A percentile compares a stretch with the other conserved stretches of the same genome.
Evolutionary conservation across 805 yeast species (phyloP).

Genomic region (Dipodascus geniculatus): DNA sequence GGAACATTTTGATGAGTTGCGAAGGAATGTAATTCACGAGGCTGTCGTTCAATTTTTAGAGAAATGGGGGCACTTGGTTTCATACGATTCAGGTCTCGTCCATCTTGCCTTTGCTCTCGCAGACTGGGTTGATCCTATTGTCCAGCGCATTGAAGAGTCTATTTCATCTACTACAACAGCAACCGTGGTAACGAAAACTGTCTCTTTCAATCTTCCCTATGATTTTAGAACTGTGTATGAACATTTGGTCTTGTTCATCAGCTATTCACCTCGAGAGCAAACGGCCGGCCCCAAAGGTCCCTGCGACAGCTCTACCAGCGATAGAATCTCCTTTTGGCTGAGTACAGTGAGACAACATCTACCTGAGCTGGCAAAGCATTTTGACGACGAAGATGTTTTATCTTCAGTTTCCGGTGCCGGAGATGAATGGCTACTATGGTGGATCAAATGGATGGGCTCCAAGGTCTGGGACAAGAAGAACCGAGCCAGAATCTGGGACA

Average conservation of each 20-base stretch:
- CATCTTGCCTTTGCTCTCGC: slow-evolving; percentile 86
- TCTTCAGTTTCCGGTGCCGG: slow-evolving; percentile 41
- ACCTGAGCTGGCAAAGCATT: slow-evolving; percentile 66
- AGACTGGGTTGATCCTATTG: slow-evolving; percentile 72
- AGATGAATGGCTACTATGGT: slow-evolving; percentile 89
- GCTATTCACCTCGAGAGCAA: slow-evolving; percentile 55
- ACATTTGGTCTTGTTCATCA: slow-evolving; percentile 58
- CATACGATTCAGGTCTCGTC: slow-evolving; percentile 70
- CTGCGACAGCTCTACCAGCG: slow-evolving; percentile 37
- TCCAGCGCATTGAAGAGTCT: slow-evolving; percentile 4
- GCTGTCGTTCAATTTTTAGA: slow-evolving; percentile 52
- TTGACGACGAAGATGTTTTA: slow-evolving; percentile 70
- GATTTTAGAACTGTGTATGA: slow-evolving; percentile 52
- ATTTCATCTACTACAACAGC: slow-evolving; percentile 8
- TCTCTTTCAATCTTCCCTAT: background rate
- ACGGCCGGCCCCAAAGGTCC: slow-evolving; percentile 23
- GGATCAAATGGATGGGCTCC: slow-evolving; percentile 86
- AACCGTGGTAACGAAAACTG: background rate
- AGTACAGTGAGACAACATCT: slow-evolving; percentile 47
- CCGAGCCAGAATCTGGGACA: slow-evolving; percentile 85
- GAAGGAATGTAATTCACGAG: slow-evolving; percentile 32
- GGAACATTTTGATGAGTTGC: slow-evolving; percentile 10
- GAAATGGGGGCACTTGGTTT: slow-evolving; percentile 70
- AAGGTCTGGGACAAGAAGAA: slow-evolving; percentile 73
- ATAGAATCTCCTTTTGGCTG: slow-evolving; percentile 56